Evolutionary conservation across 2,329 filamentous ascomycete species (phyloP).

Genomic region (Fusarium oligoseptatum): DNA sequence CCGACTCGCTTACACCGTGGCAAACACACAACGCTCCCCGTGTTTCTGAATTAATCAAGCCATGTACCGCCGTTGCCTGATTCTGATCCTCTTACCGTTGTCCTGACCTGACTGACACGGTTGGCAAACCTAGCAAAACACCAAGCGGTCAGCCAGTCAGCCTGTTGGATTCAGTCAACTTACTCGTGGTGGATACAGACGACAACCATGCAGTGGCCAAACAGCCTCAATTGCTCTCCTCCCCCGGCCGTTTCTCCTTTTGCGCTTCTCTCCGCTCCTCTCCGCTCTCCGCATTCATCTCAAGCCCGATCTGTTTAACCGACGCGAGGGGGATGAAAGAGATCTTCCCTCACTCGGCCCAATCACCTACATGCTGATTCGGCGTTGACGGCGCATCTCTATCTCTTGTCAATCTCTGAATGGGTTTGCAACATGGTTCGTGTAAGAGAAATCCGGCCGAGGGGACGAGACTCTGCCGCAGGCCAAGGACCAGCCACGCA

Average conservation of each 20-base stretch:
- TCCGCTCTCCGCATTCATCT: constrained; percentile 40
- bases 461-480: constrained; percentile 39
- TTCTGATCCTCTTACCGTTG: constrained; percentile 23
- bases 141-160: constrained; percentile 24
- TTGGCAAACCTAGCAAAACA: constrained; percentile 20
- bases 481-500: constrained; percentile 42
- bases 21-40: constrained; percentile 13
- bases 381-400: constrained; percentile 38
- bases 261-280: constrained; percentile 26
- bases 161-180: constrained; percentile 24
- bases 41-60: constrained; percentile 33
- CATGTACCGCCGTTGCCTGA: constrained; percentile 37
- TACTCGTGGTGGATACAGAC: constrained; percentile 16
- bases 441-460: constrained; percentile 53
- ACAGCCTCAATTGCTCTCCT: constrained; percentile 32
- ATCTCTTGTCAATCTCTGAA: constrained; percentile 43
- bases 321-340: constrained; percentile 32
- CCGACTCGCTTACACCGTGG: constrained; percentile 24
- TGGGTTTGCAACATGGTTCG: constrained; percentile 53
- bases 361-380: constrained; percentile 41
- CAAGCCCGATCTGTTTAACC: constrained; percentile 40
- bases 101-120: constrained; percentile 28
- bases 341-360: constrained; percentile 24
- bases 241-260: constrained; percentile 26
- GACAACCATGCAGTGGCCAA: constrained; percentile 9